These are phyloP conservation scores for Rhizophagus clarus DNA, from an alignment of 192 early-diverging fungal genomes.

Conservation along the genomic window DNA sequence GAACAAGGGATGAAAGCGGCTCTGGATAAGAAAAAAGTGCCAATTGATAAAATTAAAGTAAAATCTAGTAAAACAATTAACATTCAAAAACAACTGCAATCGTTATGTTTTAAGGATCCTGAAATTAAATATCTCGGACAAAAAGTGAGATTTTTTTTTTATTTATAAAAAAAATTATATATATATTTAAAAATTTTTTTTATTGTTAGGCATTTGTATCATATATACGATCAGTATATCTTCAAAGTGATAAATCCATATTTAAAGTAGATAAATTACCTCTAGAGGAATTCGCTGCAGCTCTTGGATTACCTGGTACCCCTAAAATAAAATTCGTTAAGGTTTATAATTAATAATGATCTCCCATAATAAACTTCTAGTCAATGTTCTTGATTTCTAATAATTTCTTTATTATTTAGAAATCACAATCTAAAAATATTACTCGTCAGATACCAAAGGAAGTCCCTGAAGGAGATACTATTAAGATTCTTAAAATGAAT, in stretches of 20 bases:
- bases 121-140: slow-evolving; percentile 97
- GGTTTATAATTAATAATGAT: slow-evolving; percentile 25
- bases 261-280: slow-evolving; percentile 90
- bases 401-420: slow-evolving; percentile 32
- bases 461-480: slow-evolving; percentile 36
- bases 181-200: neutral
- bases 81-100: slow-evolving; percentile 82
- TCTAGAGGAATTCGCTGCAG: slow-evolving; percentile 82
- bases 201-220: slow-evolving; percentile 80
- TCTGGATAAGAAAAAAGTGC: slow-evolving; percentile 76
- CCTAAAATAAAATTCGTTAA: slow-evolving; percentile 94
- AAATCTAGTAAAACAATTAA: slow-evolving; percentile 81
- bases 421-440: slow-evolving; percentile 69
- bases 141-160: slow-evolving; percentile 54
- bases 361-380: neutral
- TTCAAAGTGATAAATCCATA: slow-evolving; percentile 89
- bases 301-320: slow-evolving; percentile 91
- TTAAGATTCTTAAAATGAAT: slow-evolving; percentile 24
- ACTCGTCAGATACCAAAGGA: slow-evolving; percentile 57
- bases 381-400: neutral
- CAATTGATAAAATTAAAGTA: slow-evolving; percentile 86
- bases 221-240: slow-evolving; percentile 89
- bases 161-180: neutral
- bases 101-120: slow-evolving; percentile 89
- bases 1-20: slow-evolving; percentile 77